These are phyloP conservation scores for Fusarium proliferatum DNA, from an alignment of 2,329 filamentous ascomycete genomes.

Conservation along the genomic window DNA sequence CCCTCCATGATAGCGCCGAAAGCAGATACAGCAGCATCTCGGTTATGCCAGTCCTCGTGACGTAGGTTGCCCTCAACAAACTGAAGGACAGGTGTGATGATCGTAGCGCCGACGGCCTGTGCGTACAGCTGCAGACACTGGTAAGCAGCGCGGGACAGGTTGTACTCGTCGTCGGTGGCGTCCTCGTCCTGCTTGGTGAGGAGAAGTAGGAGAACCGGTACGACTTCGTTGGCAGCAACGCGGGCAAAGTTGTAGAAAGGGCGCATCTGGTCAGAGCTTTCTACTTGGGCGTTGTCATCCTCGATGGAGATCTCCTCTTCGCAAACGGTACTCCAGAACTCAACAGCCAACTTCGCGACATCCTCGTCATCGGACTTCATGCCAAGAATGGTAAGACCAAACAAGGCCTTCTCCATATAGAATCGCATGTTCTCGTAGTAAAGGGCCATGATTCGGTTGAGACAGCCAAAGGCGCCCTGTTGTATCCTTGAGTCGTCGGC, in stretches of 20 bases:
- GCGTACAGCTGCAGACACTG: slow-evolving; percentile 96
- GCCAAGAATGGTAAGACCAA: slow-evolving; percentile 95
- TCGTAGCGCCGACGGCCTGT: slow-evolving; percentile 85
- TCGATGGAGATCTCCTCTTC: slow-evolving; percentile 98
- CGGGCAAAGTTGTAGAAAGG: slow-evolving; percentile 96
- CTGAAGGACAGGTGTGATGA: slow-evolving; percentile 85
- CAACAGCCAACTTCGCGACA: slow-evolving; percentile 95
- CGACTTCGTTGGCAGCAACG: slow-evolving; percentile 92
- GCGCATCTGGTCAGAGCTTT: slow-evolving; percentile 84
- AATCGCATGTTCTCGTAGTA: slow-evolving; percentile 99
- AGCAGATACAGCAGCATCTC: slow-evolving; percentile 95
- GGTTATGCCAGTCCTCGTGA: slow-evolving; percentile 91
- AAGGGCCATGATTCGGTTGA: slow-evolving; percentile 98
- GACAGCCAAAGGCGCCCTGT: slow-evolving; percentile 93
- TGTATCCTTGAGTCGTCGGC: slow-evolving; percentile 91
- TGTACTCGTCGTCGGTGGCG: slow-evolving; percentile 96
- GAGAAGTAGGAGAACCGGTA: slow-evolving; percentile 88
- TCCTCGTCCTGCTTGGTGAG: slow-evolving; percentile 99
- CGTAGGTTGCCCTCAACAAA: slow-evolving; percentile 95
- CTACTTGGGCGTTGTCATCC: slow-evolving; percentile 85
- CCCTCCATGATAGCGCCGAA: slow-evolving; percentile 99
- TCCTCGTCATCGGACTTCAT: slow-evolving; percentile 99
- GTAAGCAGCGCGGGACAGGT: slow-evolving; percentile 92
- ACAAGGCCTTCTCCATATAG: slow-evolving; percentile 99
- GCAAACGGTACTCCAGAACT: slow-evolving; percentile 99